Base-by-base conservation (phyloP, 495 filamentous ascomycete genomes). In the Penicillium alfredii region DNA sequence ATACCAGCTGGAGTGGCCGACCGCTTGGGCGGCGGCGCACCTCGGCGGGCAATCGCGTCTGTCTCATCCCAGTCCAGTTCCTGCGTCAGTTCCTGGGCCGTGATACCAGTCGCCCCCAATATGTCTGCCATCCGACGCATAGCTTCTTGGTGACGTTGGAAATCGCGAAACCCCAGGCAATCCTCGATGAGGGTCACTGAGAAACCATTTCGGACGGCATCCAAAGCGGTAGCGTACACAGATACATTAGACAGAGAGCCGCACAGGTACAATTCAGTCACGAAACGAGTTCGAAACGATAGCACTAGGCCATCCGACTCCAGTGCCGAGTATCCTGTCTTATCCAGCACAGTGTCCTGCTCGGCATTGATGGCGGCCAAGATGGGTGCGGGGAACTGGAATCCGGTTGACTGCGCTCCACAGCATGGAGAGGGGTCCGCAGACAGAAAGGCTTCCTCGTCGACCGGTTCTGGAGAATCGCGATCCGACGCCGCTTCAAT, bases 251-350 rank as follows among this genome's bases (percentile, higher is more conserved):
- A 88, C 22, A 90, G 66, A n/a, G 83, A 76, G 8, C 92, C 92
- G 49, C 88, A 94, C 4, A 98, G 73, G 53, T 84, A 96, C n/a
- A 98, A 60, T 50, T 95, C 83, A 1, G 88, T 96, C 27, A 96
- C 76, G 27, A 98, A 79, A 13, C 77, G 81, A 4, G 77, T 74
- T 9, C 88, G 80, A 30, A 94, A 66, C 6, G 74, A 71, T 24
- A 81, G 64, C 14, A 96, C 71, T 10, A 94, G 70, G 18, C 71
- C 69, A 0, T 82, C 82, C 10, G 78, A 78, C 43, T 77, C 78
- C 50, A 98, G 83, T 11, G 92, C 90, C 6, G 92, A 96, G 60
- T 97, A 97, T 47, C 84, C 77, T 8, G 80, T 76, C 57, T 95
- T 97, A 25, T 74, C 78, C 32, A 93, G 63, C 12, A 86, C 56